Evolutionary conservation across 495 filamentous ascomycete species (phyloP).

Genomic region (Aspergillus olivimuriae): DNA sequence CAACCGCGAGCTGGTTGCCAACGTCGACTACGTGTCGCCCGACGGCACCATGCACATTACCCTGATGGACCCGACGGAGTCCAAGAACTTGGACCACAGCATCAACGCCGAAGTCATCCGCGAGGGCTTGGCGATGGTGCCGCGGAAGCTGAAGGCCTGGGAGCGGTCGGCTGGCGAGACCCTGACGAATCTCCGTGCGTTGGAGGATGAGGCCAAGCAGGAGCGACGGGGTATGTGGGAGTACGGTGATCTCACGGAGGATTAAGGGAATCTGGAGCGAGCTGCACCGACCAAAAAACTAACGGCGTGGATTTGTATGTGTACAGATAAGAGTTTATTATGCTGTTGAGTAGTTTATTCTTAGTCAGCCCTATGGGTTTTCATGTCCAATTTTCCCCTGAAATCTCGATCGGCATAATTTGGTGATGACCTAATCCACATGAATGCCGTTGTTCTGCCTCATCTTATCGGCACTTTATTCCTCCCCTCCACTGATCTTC

Average conservation of each 20-base stretch:
- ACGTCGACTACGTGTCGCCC: conserved; percentile 73
- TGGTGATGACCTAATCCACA: too few relatives aligned
- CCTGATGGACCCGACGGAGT: conserved; percentile 62
- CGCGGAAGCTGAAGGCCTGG: conserved; percentile 82
- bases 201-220: conserved; percentile 68
- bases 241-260: conserved; percentile 92
- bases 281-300: too few relatives aligned
- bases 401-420: not conserved
- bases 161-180: conserved; percentile 69
- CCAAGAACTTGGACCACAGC: conserved; percentile 62
- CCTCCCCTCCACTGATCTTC: too few relatives aligned
- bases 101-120: conserved; percentile 79
- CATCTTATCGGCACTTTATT: too few relatives aligned
- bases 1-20: conserved; percentile 72
- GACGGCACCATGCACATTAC: conserved; percentile 80
- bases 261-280: too few relatives aligned
- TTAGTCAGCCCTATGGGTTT: not conserved
- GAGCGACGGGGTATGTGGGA: conserved; percentile 88
- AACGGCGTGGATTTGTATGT: too few relatives aligned
- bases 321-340: conserved; percentile 11
- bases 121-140: conserved; percentile 84
- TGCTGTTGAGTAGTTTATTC: too few relatives aligned
- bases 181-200: conserved; percentile 55
- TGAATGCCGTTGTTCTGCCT: too few relatives aligned
- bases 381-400: not conserved